Percentiles rank a stretch among this genome's conserved stretches.
Conservation (phyloP, 495 filamentous ascomycete genomes). For the Hypoxylon trugodes region DNA sequence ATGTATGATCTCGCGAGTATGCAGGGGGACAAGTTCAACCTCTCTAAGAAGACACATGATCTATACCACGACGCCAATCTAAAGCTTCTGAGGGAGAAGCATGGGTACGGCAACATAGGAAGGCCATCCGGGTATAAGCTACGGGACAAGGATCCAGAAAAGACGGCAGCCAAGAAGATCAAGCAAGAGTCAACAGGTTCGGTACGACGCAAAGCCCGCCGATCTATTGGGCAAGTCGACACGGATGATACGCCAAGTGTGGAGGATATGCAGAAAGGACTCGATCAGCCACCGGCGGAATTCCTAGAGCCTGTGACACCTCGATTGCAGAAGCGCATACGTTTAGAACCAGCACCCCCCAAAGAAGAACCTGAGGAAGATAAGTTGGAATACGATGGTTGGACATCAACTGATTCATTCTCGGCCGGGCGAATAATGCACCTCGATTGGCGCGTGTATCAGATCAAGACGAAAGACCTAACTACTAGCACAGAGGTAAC, state of each 20-base stretch:
- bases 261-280: slow-evolving; percentile 26
- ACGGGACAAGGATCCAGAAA: slow-evolving; percentile 29
- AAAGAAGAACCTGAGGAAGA: slow-evolving; percentile 35
- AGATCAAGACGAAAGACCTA: slow-evolving; percentile 52
- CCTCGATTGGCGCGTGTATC: slow-evolving; percentile 56
- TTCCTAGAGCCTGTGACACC: slow-evolving; percentile 39
- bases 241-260: slow-evolving; percentile 28
- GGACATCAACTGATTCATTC: slow-evolving; percentile 56
- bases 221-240: slow-evolving; percentile 41
- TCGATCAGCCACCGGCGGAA: slow-evolving; percentile 16
- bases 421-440: slow-evolving; percentile 47
- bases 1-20: slow-evolving; percentile 49
- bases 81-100: slow-evolving; percentile 49
- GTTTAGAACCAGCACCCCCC: slow-evolving; percentile 15
- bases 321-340: slow-evolving; percentile 39
- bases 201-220: slow-evolving; percentile 34
- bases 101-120: slow-evolving; percentile 57
- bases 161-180: slow-evolving; percentile 32
- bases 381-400: slow-evolving; percentile 51
- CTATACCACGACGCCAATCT: slow-evolving; percentile 57
- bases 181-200: slow-evolving; percentile 32
- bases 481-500: slow-evolving; percentile 52
- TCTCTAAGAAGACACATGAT: slow-evolving; percentile 49
- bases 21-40: slow-evolving; percentile 52
- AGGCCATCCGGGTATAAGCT: slow-evolving; percentile 53